Evolutionary conservation across 768 basidiomycete genomes (phyloP).

Genomic region (Naganishia kalamii): DNA sequence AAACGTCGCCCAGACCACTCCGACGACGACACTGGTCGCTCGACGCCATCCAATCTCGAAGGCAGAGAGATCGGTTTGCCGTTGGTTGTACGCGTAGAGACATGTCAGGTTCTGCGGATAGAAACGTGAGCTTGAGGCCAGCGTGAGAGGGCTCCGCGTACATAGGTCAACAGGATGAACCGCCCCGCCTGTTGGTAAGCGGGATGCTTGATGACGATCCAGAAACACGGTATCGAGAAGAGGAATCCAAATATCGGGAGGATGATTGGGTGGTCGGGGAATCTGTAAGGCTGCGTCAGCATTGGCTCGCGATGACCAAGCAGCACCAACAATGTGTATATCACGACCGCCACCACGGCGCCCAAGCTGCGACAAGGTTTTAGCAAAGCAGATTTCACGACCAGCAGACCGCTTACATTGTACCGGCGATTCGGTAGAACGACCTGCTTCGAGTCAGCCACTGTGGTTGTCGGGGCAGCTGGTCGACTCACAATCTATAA

Average conservation of each 20-base stretch:
- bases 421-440: conserved; percentile 75
- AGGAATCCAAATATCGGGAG: conserved; percentile 75
- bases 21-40: conserved; percentile 70
- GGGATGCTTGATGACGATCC: conserved; percentile 60
- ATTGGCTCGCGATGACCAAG: not conserved
- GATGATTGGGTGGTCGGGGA: conserved; percentile 66
- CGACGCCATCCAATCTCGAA: conserved; percentile 68
- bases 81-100: conserved; percentile 63
- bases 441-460: no score
- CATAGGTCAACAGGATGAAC: conserved; percentile 37
- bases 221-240: conserved; percentile 81
- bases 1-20: conserved; percentile 81
- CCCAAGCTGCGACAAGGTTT: conserved; percentile 47
- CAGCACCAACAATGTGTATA: conserved; percentile 54
- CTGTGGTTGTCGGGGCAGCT: not conserved
- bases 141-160: conserved; percentile 54
- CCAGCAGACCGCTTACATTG: conserved; percentile 55
- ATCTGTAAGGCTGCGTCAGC: conserved; percentile 39
- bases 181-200: conserved; percentile 35
- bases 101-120: conserved; percentile 71
- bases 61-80: conserved; percentile 60
- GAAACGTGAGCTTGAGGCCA: conserved; percentile 47
- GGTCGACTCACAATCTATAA: not conserved
- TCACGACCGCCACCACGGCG: conserved; percentile 64
- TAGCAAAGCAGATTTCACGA: not conserved